These are phyloP conservation scores for Phyllachora maydis DNA, from an alignment of 2,329 filamentous ascomycete genomes.

Conservation along the genomic window DNA sequence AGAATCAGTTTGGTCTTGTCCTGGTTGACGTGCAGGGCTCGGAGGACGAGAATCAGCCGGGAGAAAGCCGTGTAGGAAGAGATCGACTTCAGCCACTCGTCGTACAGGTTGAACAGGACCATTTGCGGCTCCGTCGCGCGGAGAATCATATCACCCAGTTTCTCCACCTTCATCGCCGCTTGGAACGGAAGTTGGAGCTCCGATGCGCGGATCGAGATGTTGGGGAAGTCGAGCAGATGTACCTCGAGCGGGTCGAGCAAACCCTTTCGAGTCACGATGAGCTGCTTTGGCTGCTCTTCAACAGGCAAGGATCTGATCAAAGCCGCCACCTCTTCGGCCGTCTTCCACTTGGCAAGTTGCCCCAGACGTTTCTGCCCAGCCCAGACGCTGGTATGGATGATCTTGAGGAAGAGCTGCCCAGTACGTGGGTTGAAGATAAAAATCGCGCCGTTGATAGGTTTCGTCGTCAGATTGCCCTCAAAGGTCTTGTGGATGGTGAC, in stretches of 20 bases:
- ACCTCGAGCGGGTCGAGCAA: slow-evolving; percentile 92
- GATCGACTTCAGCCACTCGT: slow-evolving; percentile 96
- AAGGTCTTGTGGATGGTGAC: slow-evolving; percentile 99
- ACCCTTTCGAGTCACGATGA: slow-evolving; percentile 96
- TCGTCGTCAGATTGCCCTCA: slow-evolving; percentile 95
- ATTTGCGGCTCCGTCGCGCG: slow-evolving; percentile 98
- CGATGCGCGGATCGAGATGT: slow-evolving; percentile 94
- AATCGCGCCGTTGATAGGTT: slow-evolving; percentile 97
- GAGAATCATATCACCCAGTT: slow-evolving; percentile 96
- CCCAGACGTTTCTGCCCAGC: slow-evolving; percentile 97
- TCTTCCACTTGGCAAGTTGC: slow-evolving; percentile 98
- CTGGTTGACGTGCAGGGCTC: slow-evolving; percentile 89
- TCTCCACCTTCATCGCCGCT: slow-evolving; percentile 99
- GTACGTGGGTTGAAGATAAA: slow-evolving; percentile 99
- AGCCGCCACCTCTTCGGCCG: slow-evolving; percentile 95
- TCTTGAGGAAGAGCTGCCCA: slow-evolving; percentile 94
- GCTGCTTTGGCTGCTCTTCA: slow-evolving; percentile 95
- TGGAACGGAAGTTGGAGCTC: slow-evolving; percentile 97
- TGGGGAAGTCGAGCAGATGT: slow-evolving; percentile 92
- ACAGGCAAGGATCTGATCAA: slow-evolving; percentile 88
- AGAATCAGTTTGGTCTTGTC: slow-evolving; percentile 96
- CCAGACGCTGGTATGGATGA: slow-evolving; percentile 98
- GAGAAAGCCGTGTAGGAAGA: slow-evolving; percentile 98
- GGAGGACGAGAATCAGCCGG: slow-evolving; percentile 76
- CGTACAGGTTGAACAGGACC: slow-evolving; percentile 97